Evolutionary conservation across 2,329 filamentous ascomycete species (phyloP), one percentile per base, ranked within the genome.

Genomic region (Aspergillus ruber): DNA sequence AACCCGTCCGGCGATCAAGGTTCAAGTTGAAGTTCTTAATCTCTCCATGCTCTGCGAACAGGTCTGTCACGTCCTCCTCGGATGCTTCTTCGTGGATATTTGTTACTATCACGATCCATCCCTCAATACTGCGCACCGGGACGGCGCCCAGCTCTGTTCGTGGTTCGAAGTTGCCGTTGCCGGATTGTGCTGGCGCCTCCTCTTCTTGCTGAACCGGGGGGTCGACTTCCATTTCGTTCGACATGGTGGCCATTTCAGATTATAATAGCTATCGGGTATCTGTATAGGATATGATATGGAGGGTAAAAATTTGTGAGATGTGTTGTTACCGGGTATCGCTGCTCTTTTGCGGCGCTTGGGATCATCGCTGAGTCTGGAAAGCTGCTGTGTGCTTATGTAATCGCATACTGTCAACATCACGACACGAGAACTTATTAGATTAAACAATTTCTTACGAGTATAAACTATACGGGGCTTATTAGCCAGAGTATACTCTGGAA

Each of bases 11-110:
- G 45, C 82, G 74, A 63, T 85, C 82, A 54, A 85, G 64, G 60
- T 84, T 84, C 70, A 85, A 67, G 60, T 82, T 82, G 59, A 84
- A 66, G 60, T 84, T 84, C 73, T 83, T 84, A 59, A 85, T 83
- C 59, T 83, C 79, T 47, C 82, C 82, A 56, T 79, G 82, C 51
- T 85, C 82, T 50, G 79, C 81, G 62, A 85, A 85, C 58, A 84
- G 65, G 56, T 85, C 82, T 46, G 79, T 80, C 21, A 85, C 66
- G 53, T 84, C 82, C 65, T 85, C 82, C 62, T 85, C 82, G n/a
- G 74, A 79, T 8, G 82, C 80, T 62, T 85, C 82, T 61, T 84
- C 82, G 56, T 85, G 81, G 32, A 85, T 79, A 55, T 85, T 84
- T n/a, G 81, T 82, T 46, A 76, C 81, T n/a, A 84, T 76, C 51